phyloP scores from a whole-genome alignment of 192 early-diverging fungal species.

The Coemansia sp. region DNA sequence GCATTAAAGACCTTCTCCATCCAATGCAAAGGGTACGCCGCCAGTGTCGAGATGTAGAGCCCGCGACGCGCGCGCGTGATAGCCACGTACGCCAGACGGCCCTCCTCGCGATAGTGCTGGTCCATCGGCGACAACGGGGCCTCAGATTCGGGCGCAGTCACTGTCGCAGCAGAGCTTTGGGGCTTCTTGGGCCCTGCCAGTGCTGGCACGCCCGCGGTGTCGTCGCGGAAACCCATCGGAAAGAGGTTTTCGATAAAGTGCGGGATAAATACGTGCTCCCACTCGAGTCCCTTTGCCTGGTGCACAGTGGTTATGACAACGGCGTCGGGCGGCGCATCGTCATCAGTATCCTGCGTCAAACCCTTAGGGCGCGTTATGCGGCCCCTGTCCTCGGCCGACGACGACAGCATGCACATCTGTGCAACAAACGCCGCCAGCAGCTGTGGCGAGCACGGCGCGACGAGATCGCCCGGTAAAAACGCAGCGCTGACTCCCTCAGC shows the following conservation, averaged over 20 bases:
- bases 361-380: slow-evolving; percentile 1
- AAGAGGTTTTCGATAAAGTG: slow-evolving; percentile 47
- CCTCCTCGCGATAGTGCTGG: slow-evolving; percentile 46
- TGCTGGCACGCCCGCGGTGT: slow-evolving; percentile 4
- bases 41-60: slow-evolving; percentile 39
- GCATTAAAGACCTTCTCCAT: slow-evolving; percentile 26
- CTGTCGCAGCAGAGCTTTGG: neutral
- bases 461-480: too few relatives aligned
- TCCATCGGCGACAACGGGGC: too few relatives aligned
- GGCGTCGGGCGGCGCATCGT: slow-evolving; percentile 1
- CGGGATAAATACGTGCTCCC: slow-evolving; percentile 44
- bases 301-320: slow-evolving; percentile 45
- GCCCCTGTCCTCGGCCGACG: slow-evolving; percentile 35
- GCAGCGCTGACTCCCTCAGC: neutral
- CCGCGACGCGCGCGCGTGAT: slow-evolving; percentile 38
- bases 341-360: too few relatives aligned
- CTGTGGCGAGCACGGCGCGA: slow-evolving; percentile 12
- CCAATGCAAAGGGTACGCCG: slow-evolving; percentile 20
- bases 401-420: slow-evolving; percentile 39
- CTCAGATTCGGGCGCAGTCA: neutral
- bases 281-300: slow-evolving; percentile 47
- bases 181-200: too few relatives aligned
- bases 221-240: slow-evolving; percentile 38
- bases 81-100: slow-evolving; percentile 43
- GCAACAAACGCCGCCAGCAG: slow-evolving; percentile 26